These are phyloP conservation scores for Suhomyces bolitotheri DNA, from an alignment of 1,139 yeast species.

Conservation along the genomic window DNA sequence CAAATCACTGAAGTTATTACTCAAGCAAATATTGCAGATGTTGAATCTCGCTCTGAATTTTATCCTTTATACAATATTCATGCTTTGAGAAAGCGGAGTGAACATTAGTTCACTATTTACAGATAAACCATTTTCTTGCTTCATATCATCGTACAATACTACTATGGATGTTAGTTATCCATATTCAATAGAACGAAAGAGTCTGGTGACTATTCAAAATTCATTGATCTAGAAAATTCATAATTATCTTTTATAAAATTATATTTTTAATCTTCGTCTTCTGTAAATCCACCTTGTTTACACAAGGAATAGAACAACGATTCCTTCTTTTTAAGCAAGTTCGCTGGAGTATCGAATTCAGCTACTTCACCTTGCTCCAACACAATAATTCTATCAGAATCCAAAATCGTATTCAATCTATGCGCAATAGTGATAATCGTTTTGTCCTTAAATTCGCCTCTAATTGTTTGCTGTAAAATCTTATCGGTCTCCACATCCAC, in stretches of 20 bases:
- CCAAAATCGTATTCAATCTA: slow-evolving; percentile 89
- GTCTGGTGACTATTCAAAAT: no score
- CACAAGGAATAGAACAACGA: slow-evolving; percentile 79
- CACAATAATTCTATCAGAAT: slow-evolving; percentile 85
- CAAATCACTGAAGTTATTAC: slow-evolving; percentile 20
- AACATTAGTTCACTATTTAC: slow-evolving; percentile 39
- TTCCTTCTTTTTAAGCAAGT: slow-evolving; percentile 62
- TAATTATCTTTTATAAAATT: background rate
- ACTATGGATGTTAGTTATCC: no score
- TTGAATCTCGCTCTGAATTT: slow-evolving; percentile 43
- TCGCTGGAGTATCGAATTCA: slow-evolving; percentile 81
- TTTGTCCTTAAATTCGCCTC: slow-evolving; percentile 80
- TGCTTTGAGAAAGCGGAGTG: slow-evolving; percentile 79
- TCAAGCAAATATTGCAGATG: slow-evolving; percentile 33
- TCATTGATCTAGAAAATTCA: background rate
- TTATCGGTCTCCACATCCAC: slow-evolving; percentile 95
- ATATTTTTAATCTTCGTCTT: slow-evolving; percentile 20
- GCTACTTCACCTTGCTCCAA: slow-evolving; percentile 82
- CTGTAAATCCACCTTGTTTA: slow-evolving; percentile 60
- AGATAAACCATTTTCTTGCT: no score
- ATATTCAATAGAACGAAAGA: no score
- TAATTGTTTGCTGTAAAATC: slow-evolving; percentile 81
- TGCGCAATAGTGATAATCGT: slow-evolving; percentile 95
- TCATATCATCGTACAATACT: no score
- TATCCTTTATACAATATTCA: slow-evolving; percentile 66